phyloP scores from a whole-genome alignment of 495 filamentous ascomycete species.

The Cladorrhinum samala region DNA sequence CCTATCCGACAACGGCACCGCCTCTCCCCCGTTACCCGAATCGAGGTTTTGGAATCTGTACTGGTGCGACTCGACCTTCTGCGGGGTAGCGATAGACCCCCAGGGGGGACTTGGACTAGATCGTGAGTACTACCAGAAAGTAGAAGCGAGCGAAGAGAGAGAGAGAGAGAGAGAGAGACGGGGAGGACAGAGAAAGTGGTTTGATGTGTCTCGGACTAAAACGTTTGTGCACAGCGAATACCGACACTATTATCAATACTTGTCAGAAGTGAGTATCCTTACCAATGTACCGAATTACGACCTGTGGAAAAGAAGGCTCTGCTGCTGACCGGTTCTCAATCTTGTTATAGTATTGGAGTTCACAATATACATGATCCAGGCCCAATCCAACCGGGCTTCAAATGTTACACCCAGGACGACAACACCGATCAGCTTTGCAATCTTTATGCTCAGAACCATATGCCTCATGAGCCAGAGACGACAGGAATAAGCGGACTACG shows the following conservation, averaged over 20 bases:
- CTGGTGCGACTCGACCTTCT: slow-evolving; percentile 40
- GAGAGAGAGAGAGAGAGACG: background rate
- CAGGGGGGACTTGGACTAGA: slow-evolving; percentile 28
- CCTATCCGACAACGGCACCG: slow-evolving; percentile 1
- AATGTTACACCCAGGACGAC: slow-evolving; percentile 13
- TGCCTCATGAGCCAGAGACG: slow-evolving; percentile 4
- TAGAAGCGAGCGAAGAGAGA: background rate
- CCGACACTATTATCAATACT: slow-evolving; percentile 42
- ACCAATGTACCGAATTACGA: slow-evolving; percentile 6
- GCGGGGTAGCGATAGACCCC: slow-evolving; percentile 34
- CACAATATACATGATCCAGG: slow-evolving; percentile 34
- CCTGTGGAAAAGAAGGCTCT: no score
- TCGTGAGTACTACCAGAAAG: slow-evolving; percentile 34
- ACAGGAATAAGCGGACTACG: background rate
- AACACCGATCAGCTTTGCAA: slow-evolving; percentile 7
- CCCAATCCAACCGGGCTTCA: slow-evolving; percentile 23
- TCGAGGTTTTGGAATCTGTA: slow-evolving; percentile 36
- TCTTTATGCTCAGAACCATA: background rate
- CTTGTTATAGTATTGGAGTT: slow-evolving; percentile 36
- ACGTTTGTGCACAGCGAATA: slow-evolving; percentile 29
- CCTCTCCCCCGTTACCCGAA: background rate
- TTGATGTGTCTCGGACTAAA: slow-evolving; percentile 15
- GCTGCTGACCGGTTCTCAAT: no score
- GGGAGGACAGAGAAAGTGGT: no score
- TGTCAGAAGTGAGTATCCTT: slow-evolving; percentile 37